Evolutionary conservation across 2,329 filamentous ascomycete genomes (phyloP), one percentile per base, ranked within the genome.

Genomic region (Ophiocordyceps australis): DNA sequence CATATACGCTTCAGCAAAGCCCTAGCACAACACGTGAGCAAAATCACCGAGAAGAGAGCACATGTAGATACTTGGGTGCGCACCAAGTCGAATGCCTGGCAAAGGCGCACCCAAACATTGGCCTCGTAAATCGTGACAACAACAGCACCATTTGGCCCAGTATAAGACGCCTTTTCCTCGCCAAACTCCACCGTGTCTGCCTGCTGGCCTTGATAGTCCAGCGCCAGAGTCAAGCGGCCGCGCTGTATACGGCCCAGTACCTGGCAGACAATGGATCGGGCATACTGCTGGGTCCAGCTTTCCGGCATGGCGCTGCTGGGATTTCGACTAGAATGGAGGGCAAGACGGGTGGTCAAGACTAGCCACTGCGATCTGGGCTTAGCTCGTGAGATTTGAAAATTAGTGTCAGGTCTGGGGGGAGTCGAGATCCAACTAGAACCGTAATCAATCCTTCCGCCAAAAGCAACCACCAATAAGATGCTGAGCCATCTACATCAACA

Each of bases 1-100:
- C n/a, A 35, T 22, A 5, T 33, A 35, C 24, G 33, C 28, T 16
- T 35, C 33, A 17, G 31, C 25, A 10, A 35, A 14, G 7, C 33
- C 33, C 33, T 35, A 10, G 13, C 10, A 4, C n/a, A 4, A 10
- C 5, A n/a, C 13, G 7, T 17, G 9, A 16, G 9, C 5, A 19
- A 9, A 8, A n/a, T 11, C 7, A 16, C 17, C 7, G 17, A 20
- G 5, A 26, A n/a, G n/a, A n/a, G n/a, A n/a, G n/a, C n/a, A n/a
- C n/a, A n/a, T n/a, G n/a, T n/a, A n/a, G n/a, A n/a, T n/a, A n/a
- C n/a, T n/a, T n/a, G n/a, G n/a, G 5, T 24, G 23, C 19, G 18
- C 14, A 33, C 32, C 26, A 32, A n/a, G 13, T 35, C 28, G 13
- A 32, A 28, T 7, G 25, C 28, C 14, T 30, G 28, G 14, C 28